Evolutionary conservation across 345 rosid species (phyloP).

Genomic region (Populus ilicifolia): DNA sequence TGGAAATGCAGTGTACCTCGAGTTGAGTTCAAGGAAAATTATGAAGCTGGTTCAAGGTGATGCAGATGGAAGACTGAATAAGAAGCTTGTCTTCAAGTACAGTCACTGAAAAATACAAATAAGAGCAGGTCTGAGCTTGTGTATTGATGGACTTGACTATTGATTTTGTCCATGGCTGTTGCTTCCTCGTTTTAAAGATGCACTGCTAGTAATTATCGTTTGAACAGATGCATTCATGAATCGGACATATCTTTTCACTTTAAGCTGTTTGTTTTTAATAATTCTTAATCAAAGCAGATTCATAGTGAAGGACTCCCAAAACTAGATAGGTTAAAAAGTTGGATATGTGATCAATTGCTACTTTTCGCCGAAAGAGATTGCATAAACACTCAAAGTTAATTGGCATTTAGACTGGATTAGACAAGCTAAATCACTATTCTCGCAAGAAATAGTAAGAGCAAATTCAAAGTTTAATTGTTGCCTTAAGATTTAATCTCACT

Average conservation of each 20-base stretch:
- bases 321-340: neutral
- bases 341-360: neutral
- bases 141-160: neutral
- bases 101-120: neutral
- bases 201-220: neutral
- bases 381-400: neutral
- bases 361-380: conserved; percentile 1
- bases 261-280: too few relatives aligned
- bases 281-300: neutral
- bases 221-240: neutral
- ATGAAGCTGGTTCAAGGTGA: neutral
- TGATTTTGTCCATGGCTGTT: neutral
- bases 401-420: neutral
- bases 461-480: neutral
- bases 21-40: neutral
- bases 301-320: neutral
- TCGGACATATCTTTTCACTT: neutral
- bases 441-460: neutral
- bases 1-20: conserved; percentile 8
- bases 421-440: neutral
- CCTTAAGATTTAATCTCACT: neutral
- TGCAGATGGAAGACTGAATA: neutral
- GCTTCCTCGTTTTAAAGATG: neutral
- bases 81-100: neutral
- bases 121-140: neutral